Evolutionary conservation across 495 filamentous ascomycete species (phyloP).

Genomic region (Lasiosphaeria miniovina): DNA sequence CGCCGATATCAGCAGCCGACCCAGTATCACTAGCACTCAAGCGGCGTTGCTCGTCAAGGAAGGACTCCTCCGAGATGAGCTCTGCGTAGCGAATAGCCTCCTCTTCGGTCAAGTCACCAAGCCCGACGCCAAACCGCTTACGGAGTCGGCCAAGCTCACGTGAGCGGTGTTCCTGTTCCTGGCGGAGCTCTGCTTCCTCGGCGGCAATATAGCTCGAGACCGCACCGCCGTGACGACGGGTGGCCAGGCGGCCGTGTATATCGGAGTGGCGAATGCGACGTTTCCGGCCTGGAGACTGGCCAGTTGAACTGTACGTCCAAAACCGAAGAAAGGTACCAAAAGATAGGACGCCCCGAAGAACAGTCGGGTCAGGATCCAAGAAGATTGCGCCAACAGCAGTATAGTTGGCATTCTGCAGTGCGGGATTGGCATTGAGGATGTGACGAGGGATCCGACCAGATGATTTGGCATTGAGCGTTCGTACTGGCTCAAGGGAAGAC

Average conservation of each 20-base stretch:
- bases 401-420: slow-evolving; percentile 58
- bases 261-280: slow-evolving; percentile 44
- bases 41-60: slow-evolving; percentile 57
- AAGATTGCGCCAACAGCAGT: slow-evolving; percentile 80
- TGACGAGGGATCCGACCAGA: slow-evolving; percentile 65
- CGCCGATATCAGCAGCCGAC: slow-evolving; percentile 45
- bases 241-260: slow-evolving; percentile 38
- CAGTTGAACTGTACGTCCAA: slow-evolving; percentile 83
- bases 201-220: slow-evolving; percentile 73
- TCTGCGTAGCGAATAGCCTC: slow-evolving; percentile 86
- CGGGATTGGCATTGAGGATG: slow-evolving; percentile 37
- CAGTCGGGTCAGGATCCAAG: slow-evolving; percentile 85
- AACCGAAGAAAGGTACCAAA: slow-evolving; percentile 84
- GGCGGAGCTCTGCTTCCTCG: slow-evolving; percentile 73
- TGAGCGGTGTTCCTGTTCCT: slow-evolving; percentile 57
- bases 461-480: slow-evolving; percentile 87
- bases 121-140: slow-evolving; percentile 75
- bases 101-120: slow-evolving; percentile 79
- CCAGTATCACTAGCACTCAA: slow-evolving; percentile 50
- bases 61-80: slow-evolving; percentile 80
- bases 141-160: slow-evolving; percentile 65
- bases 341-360: slow-evolving; percentile 87
- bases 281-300: slow-evolving; percentile 42
- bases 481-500: slow-evolving; percentile 72
- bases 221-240: slow-evolving; percentile 38